These are phyloP conservation scores for Paracorniculantispora psalliotae DNA, from an alignment of 2,329 filamentous ascomycete species.

Conservation along the genomic window DNA sequence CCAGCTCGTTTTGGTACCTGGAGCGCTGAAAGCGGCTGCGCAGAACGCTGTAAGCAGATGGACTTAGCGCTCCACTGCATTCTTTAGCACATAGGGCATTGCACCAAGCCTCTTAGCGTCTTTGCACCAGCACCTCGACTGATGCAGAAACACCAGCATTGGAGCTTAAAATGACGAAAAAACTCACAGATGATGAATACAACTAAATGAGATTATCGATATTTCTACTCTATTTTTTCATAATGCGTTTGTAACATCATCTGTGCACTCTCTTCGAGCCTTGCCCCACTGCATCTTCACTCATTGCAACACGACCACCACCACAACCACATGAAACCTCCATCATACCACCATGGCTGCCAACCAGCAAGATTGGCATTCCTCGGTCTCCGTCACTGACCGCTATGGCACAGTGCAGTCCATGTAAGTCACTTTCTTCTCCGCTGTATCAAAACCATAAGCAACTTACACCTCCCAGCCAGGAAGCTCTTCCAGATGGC, in stretches of 20 bases:
- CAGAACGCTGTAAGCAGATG: not conserved
- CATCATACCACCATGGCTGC: slow-evolving; percentile 4
- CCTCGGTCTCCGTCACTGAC: slow-evolving; percentile 6
- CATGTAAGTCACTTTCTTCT: slow-evolving; percentile 21
- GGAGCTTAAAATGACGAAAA: too few relatives aligned
- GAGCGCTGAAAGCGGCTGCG: not conserved
- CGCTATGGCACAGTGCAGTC: slow-evolving; percentile 8
- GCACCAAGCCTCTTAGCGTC: not conserved
- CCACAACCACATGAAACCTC: not conserved
- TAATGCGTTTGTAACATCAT: too few relatives aligned
- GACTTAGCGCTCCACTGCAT: not conserved
- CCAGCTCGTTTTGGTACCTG: not conserved
- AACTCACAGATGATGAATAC: too few relatives aligned
- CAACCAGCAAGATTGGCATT: slow-evolving; percentile 11
- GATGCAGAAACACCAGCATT: too few relatives aligned
- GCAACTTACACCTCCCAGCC: slow-evolving; percentile 20
- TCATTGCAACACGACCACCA: not conserved
- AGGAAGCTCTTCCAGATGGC: slow-evolving; percentile 24
- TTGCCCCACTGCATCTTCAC: not conserved
- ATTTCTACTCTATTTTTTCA: not conserved
- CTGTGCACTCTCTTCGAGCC: not conserved
- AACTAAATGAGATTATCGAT: not conserved
- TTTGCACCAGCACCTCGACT: not conserved
- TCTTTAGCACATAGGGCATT: not conserved
- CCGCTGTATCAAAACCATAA: slow-evolving; percentile 3